These are phyloP conservation scores for Schizochytrium sp. DNA, from an alignment of 108 stramenopile genomes.

Conservation along the genomic window DNA sequence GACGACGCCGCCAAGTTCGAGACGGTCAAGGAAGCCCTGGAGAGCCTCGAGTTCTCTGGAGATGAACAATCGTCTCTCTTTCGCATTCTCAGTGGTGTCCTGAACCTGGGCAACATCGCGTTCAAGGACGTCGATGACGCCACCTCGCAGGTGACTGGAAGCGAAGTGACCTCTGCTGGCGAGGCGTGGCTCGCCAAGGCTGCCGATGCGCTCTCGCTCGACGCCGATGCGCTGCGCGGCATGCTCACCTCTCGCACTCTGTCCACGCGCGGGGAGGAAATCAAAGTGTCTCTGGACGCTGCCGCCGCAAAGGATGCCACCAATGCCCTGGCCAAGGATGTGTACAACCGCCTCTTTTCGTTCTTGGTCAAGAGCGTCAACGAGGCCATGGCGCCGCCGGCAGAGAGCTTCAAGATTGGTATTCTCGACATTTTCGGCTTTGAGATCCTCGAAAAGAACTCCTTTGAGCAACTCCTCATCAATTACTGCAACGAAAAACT, in stretches of 20 bases:
- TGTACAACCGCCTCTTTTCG: conserved; percentile 34
- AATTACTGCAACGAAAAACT: conserved; percentile 87
- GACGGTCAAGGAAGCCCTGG: background rate
- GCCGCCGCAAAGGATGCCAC: conserved; percentile 12
- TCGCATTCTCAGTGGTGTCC: conserved; percentile 30
- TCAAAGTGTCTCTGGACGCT: background rate
- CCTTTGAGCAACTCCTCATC: conserved; percentile 62
- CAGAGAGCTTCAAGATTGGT: conserved; percentile 17
- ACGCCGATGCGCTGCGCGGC: background rate
- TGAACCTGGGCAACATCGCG: conserved; percentile 45
- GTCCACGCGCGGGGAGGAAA: background rate
- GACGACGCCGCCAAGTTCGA: conserved; percentile 22
- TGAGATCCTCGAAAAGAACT: conserved; percentile 25
- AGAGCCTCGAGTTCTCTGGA: background rate
- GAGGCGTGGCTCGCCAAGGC: background rate
- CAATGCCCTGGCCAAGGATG: conserved; percentile 29
- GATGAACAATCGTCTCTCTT: conserved; percentile 19
- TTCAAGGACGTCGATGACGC: conserved; percentile 41
- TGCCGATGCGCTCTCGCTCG: background rate
- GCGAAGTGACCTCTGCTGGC: background rate
- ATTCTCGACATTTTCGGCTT: conserved; percentile 37
- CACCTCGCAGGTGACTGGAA: background rate
- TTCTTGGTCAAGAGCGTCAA: conserved; percentile 32
- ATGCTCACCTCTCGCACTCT: background rate
- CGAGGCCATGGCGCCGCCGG: conserved; percentile 55